Base-by-base conservation (phyloP, 345 rosid genomes). In the Eucalyptus camaldulensis region DNA sequence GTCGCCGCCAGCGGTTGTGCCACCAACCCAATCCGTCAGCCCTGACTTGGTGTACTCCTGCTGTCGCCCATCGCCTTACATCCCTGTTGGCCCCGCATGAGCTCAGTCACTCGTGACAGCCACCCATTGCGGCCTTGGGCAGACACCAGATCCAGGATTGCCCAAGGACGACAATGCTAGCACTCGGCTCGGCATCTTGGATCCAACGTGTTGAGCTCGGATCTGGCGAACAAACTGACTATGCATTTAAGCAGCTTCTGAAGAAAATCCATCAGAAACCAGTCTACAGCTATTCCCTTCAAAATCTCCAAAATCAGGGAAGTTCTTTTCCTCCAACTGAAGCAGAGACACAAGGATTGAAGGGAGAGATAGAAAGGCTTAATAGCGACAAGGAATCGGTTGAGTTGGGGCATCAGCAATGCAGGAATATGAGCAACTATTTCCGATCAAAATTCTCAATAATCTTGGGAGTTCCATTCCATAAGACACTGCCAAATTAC, bases 261-360 rank as follows among this genome's bases (percentile, higher is more conserved):
- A 96, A 92, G 94, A 98, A 97, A 94, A 97, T 97, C 86, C 96
- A 93, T 80, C 92, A 95, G 69, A 97, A 97, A 92, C 99, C 99
- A 1, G 97, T 96, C 88, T 99, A 94, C 89, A 96, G 99, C 91
- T 98, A 94, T 90, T 98, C 99, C 49, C 51, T 89, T 91, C 95
- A 90, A 88, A 96, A 90, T 90, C 91, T 93, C 60, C 94, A 92
- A 44, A 92, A 93, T 76, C 97, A 94, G 88, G 96, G 65, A 31
- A 72, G 91, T 76, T 88, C 87, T 91, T 90, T 90, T 87, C 88
- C 95, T 37, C 90, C 94, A 88, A 92, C 94, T 5, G 97, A 96
- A 58, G 86, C 94, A 25, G 99, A 95, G 88, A 95, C 95, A 89
- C 94, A 92, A 88, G 92, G 91, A 87, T 90, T 95, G 86, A 94